A percentile compares a stretch with the other conserved stretches of the same genome.
Conservation (phyloP, 148 eudicot species). For the Hydrangea macrophylla region DNA sequence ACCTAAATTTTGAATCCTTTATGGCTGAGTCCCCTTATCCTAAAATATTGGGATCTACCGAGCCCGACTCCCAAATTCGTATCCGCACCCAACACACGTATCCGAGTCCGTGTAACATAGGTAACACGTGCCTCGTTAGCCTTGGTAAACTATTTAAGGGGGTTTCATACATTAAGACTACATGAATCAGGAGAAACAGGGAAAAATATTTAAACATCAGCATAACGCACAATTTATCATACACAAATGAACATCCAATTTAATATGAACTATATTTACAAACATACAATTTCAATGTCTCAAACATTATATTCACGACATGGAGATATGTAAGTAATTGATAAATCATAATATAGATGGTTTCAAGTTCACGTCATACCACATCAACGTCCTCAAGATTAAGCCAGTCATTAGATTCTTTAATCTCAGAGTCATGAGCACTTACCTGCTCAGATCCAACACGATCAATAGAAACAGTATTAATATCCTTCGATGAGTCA, state of each 20-base stretch:
- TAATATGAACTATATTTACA: constrained; percentile 3
- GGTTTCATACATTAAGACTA: too few relatives aligned
- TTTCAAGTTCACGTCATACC: constrained; percentile 23
- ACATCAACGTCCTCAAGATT: constrained; percentile 54
- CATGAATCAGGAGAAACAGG: too few relatives aligned
- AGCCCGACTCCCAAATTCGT: too few relatives aligned
- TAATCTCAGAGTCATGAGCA: constrained; percentile 31
- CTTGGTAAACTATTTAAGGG: too few relatives aligned
- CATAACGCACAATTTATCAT: too few relatives aligned
- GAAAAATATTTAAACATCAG: too few relatives aligned
- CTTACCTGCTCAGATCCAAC: constrained; percentile 30
- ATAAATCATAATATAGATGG: neutral
- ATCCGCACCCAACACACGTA: too few relatives aligned
- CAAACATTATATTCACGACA: constrained; percentile 13
- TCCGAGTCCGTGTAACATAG: too few relatives aligned
- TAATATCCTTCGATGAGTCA: constrained; percentile 26
- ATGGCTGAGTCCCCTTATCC: too few relatives aligned
- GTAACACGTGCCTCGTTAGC: too few relatives aligned
- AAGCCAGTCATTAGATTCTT: constrained; percentile 61
- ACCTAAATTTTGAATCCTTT: too few relatives aligned
- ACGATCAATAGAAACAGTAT: constrained; percentile 15
- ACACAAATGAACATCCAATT: constrained; percentile 5
- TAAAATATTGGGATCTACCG: too few relatives aligned
- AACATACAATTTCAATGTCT: neutral
- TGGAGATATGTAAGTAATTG: neutral